These are phyloP conservation scores for Tarenaya hassleriana DNA, from an alignment of 345 rosid genomes.

Conservation along the genomic window DNA sequence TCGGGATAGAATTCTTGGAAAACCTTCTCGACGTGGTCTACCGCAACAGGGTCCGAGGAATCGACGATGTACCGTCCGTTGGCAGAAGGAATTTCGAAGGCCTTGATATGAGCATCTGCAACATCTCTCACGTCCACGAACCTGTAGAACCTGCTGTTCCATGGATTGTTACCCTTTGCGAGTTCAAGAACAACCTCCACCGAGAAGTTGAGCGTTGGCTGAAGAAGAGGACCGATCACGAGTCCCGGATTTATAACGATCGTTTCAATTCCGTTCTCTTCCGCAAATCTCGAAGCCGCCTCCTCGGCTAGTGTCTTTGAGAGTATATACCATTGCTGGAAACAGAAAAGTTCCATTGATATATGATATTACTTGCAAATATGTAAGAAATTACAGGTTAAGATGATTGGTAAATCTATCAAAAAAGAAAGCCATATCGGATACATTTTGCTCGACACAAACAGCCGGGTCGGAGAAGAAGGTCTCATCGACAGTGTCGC, in stretches of 20 bases:
- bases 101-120: conserved; percentile 51
- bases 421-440: too few species aligned
- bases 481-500: conserved; percentile 68
- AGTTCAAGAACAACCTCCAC: conserved; percentile 25
- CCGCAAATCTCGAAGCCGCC: conserved; percentile 42
- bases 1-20: conserved; percentile 23
- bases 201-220: conserved; percentile 36
- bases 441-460: conserved; percentile 48
- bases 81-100: conserved; percentile 41
- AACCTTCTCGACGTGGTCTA: conserved; percentile 16
- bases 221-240: conserved; percentile 43
- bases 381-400: too few species aligned
- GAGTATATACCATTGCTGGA: conserved; percentile 41
- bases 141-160: conserved; percentile 15
- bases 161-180: conserved; percentile 27
- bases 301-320: conserved; percentile 47
- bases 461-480: conserved; percentile 63
- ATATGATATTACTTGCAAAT: too few species aligned
- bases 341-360: too few species aligned
- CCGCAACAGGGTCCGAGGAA: not conserved
- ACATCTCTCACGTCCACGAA: conserved; percentile 49
- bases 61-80: conserved; percentile 31
- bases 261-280: conserved; percentile 42
- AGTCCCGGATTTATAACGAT: conserved; percentile 37
- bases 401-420: too few species aligned